These are phyloP conservation scores for Ustulina deusta DNA, from an alignment of 2,329 filamentous ascomycete genomes.

Conservation along the genomic window DNA sequence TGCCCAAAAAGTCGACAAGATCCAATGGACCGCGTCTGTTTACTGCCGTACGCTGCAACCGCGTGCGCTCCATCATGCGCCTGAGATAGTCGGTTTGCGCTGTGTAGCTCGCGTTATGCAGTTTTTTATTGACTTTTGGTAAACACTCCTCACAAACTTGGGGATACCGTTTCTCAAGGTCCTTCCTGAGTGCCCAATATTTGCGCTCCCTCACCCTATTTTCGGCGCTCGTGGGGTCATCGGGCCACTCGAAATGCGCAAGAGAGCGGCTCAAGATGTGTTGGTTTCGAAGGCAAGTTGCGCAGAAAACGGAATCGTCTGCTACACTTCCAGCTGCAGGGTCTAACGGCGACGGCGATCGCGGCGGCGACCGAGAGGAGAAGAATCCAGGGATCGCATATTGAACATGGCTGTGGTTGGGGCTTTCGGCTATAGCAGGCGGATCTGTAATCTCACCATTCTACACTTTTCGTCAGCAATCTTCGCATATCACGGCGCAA, in stretches of 20 bases:
- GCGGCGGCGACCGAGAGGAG: constrained; percentile 44
- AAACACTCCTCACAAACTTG: constrained; percentile 88
- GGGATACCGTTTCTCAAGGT: constrained; percentile 85
- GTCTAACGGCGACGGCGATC: constrained; percentile 47
- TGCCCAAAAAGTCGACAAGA: constrained; percentile 57
- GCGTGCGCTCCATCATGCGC: constrained; percentile 77
- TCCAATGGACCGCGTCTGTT: constrained; percentile 58
- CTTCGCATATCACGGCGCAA: constrained; percentile 13
- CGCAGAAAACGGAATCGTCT: constrained; percentile 70
- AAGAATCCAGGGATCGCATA: constrained; percentile 61
- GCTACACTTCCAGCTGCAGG: constrained; percentile 51
- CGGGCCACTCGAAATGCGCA: constrained; percentile 81
- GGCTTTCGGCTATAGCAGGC: constrained; percentile 70
- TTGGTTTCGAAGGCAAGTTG: constrained; percentile 89
- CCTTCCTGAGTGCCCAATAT: constrained; percentile 76
- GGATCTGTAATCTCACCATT: constrained; percentile 92
- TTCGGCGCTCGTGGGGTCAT: constrained; percentile 72
- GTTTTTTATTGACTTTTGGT: constrained; percentile 75
- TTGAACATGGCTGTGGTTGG: constrained; percentile 56
- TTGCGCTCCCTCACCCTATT: constrained; percentile 76
- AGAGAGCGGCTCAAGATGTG: constrained; percentile 80
- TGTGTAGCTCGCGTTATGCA: constrained; percentile 79
- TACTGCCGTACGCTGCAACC: constrained; percentile 58
- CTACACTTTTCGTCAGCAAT: constrained; percentile 59
- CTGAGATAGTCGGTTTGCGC: constrained; percentile 85